Base-by-base conservation (phyloP, 768 basidiomycete genomes). In the Lactarius indigo region DNA sequence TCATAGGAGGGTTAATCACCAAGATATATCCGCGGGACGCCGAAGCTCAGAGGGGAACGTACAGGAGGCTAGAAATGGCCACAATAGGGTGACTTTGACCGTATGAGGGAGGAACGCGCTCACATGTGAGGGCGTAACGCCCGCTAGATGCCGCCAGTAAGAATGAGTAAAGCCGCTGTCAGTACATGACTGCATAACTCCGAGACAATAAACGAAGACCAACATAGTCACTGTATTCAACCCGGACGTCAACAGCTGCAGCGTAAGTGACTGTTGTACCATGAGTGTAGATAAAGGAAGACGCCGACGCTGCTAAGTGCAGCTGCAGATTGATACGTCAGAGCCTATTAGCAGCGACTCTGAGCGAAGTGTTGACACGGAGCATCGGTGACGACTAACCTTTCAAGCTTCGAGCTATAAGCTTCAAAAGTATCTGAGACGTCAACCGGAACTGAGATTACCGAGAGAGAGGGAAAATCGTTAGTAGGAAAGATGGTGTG, bases 51-150 rank as follows among this genome's bases (percentile, higher is more conserved):
- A 28, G 47, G 33, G 52, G 33, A 28, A 61, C 65, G n/a, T 60
- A 68, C 61, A 61, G 31, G 63, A 56, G 54, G 61, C 58, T 63
- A n/a, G 44, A 50, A 42, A 39, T 4, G 26, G 23, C 9, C 2
- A 1, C 6, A 31, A 35, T 62, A 23, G 56, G 37, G 23, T 17
- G 37, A 30, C 2, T 13, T 23, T 4, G 33, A 30, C n/a, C 13
- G 23, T 8, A 59, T 1, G 26, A 33, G 10, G 17, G 18, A 17
- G 18, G 12, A 1, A 17, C 9, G 26, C 1, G 56, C 67, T 39
- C 17, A 69, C 69, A 47, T 3, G 10, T 17, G 15, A 69, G 39
- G 42, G 20, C 23, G n/a, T 69, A 69, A 30, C 69, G 69, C n/a
- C 61, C 67, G 13, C 69, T 69, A 54, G 31, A 61, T 30, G 33